These are phyloP conservation scores for Paraurostyla sp. DNA, from an alignment of 73 alveolate species.

Conservation along the genomic window DNA sequence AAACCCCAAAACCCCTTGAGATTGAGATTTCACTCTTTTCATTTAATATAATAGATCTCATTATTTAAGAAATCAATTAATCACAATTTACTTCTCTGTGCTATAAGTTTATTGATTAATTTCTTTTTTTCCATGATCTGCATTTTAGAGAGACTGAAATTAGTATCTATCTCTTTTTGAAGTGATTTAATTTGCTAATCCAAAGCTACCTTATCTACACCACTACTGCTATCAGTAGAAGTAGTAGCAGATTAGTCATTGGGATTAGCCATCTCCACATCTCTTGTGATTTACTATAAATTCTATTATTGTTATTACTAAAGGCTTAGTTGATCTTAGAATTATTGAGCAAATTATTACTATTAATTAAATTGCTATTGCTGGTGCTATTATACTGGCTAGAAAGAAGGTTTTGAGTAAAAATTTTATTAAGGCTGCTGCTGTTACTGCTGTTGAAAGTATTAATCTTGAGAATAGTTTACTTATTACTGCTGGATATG, in stretches of 20 bases:
- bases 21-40: not conserved
- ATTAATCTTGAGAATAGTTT: not conserved
- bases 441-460: not conserved
- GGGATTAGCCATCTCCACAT: not conserved
- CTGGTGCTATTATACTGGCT: not conserved
- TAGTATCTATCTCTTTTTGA: slow-evolving; percentile 50
- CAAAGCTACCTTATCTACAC: slow-evolving; percentile 3
- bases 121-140: slow-evolving; percentile 61
- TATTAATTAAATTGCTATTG: not conserved
- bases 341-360: not conserved
- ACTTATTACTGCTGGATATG: not conserved
- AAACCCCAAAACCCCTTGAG: not conserved
- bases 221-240: not conserved
- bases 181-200: slow-evolving; percentile 24
- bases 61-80: no score
- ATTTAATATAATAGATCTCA: no score
- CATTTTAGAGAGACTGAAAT: slow-evolving; percentile 60
- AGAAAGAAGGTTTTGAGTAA: not conserved
- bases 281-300: not conserved
- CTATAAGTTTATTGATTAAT: slow-evolving; percentile 38
- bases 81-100: slow-evolving; percentile 53
- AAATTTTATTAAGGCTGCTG: not conserved
- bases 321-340: not conserved
- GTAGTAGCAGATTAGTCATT: not conserved
- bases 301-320: not conserved